Evolutionary conservation across 2,329 filamentous ascomycete species (phyloP).

Genomic region (Beauveria asiatica): DNA sequence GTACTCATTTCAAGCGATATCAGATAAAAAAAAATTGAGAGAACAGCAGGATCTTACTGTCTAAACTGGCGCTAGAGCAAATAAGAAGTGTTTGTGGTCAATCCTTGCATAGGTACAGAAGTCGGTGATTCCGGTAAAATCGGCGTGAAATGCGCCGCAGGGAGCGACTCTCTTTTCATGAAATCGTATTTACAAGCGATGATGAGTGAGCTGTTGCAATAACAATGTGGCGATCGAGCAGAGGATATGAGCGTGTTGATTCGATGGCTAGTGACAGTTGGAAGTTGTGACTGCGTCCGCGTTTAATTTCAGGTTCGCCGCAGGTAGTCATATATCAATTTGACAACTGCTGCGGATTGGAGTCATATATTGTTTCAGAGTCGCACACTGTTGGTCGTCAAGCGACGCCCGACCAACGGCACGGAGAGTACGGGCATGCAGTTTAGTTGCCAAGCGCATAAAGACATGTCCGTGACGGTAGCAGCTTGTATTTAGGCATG

Average conservation of each 20-base stretch:
- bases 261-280: background rate
- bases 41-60: background rate
- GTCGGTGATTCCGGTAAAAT: no score
- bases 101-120: background rate
- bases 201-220: background rate
- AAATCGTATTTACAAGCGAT: no score
- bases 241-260: background rate
- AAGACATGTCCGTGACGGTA: background rate
- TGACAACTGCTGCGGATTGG: no score
- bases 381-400: no score
- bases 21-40: background rate
- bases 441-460: background rate
- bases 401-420: background rate
- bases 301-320: background rate
- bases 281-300: background rate
- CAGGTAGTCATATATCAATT: background rate
- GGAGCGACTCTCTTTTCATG: no score
- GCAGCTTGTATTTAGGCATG: background rate
- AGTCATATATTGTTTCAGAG: no score
- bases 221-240: background rate
- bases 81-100: background rate
- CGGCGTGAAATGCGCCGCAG: no score
- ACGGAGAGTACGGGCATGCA: background rate
- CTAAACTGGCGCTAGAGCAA: no score
- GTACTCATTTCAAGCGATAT: background rate